phyloP scores from a whole-genome alignment of 2,329 filamentous ascomycete species.

The Beauveria rudraprayagi region DNA sequence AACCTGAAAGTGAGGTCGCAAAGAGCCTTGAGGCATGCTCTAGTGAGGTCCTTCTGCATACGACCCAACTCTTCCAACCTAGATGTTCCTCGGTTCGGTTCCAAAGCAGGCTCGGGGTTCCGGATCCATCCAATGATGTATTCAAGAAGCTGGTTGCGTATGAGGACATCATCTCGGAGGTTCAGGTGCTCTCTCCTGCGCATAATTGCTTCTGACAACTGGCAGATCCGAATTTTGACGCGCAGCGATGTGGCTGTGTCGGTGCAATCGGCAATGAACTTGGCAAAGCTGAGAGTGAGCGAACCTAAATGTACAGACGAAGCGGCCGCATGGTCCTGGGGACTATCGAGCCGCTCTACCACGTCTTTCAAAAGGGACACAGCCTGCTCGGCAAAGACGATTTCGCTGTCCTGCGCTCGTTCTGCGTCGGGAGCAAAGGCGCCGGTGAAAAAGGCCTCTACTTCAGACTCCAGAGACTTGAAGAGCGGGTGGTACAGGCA shows the following conservation, averaged over 20 bases:
- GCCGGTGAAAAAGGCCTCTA: constrained; percentile 54
- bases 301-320: constrained; percentile 57
- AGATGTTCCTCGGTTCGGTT: constrained; percentile 30
- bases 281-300: constrained; percentile 57
- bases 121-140: constrained; percentile 63
- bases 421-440: constrained; percentile 39
- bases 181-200: constrained; percentile 62
- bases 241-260: constrained; percentile 50
- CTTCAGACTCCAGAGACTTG: constrained; percentile 55
- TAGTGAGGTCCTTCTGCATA: constrained; percentile 58
- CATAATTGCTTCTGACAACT: constrained; percentile 56
- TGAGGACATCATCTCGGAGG: constrained; percentile 59
- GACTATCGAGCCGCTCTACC: constrained; percentile 56
- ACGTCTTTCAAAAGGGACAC: constrained; percentile 55
- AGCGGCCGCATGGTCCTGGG: constrained; percentile 53
- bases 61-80: constrained; percentile 49
- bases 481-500: constrained; percentile 56
- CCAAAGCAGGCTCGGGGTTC: constrained; percentile 43
- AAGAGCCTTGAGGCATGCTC: constrained; percentile 56
- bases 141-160: constrained; percentile 60
- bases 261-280: constrained; percentile 51
- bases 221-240: constrained; percentile 62
- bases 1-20: constrained; percentile 58
- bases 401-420: constrained; percentile 49
- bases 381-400: constrained; percentile 60